Evolutionary conservation across 768 basidiomycete species (phyloP), one percentile per base, ranked within the genome.

Genomic region (Guyanaporus albipodus): DNA sequence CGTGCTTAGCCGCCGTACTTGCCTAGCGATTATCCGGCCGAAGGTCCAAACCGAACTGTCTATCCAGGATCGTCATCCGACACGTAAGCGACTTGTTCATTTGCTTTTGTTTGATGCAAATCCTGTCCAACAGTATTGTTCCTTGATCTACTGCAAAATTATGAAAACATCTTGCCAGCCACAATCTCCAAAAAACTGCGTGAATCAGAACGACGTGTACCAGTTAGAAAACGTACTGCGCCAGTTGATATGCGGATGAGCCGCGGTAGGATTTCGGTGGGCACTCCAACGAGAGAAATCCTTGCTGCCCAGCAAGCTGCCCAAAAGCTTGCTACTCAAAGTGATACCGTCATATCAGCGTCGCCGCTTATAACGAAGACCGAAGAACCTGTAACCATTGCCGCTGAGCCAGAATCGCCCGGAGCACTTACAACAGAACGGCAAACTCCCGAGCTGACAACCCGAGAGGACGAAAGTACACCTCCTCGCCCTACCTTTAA

Each of bases 11-110:
- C 47, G 11, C 48, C 39, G 38, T 37, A 48, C 39, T 11, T 9
- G 42, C 33, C 6, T 51, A 93, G 90, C 81, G 23, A 77, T 97
- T 38, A 70, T 95, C 26, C 74, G 92, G 22, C 95, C 95, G 17
- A 87, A 83, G 66, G 58, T 73, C 32, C 93, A 97, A 62, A 84
- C 82, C 6, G 80, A 91, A 46, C 62, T 93, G 21, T 91, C 93
- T 4, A 84, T 98, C 50, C 91, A 95, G 64, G 93, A 93, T 62
- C 87, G 91, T 32, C 85, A 95, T 70, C 82, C 91, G 42, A 77
- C 85, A 14, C 68, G 89, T 86, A 64, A 55, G 80, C 71, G 21
- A 10, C 17, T 17, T 3, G 21, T 39, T 38, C 14, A 21, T n/a
- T 23, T 27, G 2, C 8, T 32, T 17, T 3, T 2, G 6, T 37